Evolutionary conservation across 352 stramenopile species (phyloP).

Genomic region (Saprolegnia parasitica): DNA sequence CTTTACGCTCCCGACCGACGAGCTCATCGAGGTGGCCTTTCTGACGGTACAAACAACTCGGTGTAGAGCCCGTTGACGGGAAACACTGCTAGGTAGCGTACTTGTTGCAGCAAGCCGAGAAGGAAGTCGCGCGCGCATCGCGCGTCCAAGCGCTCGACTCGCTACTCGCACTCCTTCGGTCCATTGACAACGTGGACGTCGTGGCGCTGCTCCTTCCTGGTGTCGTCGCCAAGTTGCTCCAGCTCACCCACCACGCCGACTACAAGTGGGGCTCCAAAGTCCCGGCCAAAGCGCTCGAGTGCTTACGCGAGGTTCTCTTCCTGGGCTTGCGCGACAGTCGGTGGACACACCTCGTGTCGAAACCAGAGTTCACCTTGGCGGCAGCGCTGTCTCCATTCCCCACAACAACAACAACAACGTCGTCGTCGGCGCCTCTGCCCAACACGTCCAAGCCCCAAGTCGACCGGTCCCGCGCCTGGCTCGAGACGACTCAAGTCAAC

Average conservation of each 20-base stretch:
- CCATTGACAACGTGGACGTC: conserved; percentile 35
- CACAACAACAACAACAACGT: too few species aligned
- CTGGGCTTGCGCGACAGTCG: conserved; percentile 39
- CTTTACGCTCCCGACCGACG: too few species aligned
- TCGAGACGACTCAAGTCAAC: conserved; percentile 50
- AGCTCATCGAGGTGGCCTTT: too few species aligned
- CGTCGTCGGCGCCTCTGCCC: neutral
- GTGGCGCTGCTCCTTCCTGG: conserved; percentile 72
- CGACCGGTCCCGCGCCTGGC: conserved; percentile 41
- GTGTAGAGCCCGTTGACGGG: neutral
- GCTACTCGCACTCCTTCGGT: neutral
- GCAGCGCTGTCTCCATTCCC: conserved; percentile 28
- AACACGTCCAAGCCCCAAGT: neutral
- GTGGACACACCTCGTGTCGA: conserved; percentile 21
- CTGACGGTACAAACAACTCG: neutral
- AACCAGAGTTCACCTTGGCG: conserved; percentile 13
- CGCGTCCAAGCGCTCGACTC: conserved; percentile 10
- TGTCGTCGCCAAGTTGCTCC: conserved; percentile 57
- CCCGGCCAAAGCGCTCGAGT: conserved; percentile 51
- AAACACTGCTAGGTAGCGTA: neutral
- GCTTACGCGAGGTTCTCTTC: conserved; percentile 37
- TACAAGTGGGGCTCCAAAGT: conserved; percentile 60
- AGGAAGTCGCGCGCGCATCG: conserved; percentile 7
- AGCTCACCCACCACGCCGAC: conserved; percentile 49
- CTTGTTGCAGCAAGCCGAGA: conserved; percentile 10